A percentile compares a stretch with the other conserved stretches of the same genome.
Conservation (phyloP, 306 rosid species). For the Cucumis melo region DNA sequence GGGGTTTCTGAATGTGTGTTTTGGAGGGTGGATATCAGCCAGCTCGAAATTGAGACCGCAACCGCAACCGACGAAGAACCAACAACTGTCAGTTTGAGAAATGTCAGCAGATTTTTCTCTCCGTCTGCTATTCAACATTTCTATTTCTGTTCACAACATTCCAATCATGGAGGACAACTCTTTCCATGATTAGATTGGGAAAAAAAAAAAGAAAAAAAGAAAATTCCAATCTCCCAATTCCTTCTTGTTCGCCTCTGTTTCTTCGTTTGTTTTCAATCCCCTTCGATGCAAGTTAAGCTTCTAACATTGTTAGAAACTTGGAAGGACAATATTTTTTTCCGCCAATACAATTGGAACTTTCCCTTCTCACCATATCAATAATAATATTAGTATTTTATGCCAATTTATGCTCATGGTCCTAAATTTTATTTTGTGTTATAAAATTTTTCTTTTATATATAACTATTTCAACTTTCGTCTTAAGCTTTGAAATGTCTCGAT, state of each 20-base stretch:
- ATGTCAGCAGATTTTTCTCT: neutral
- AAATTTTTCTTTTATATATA: too few relatives aligned
- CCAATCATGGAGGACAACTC: neutral
- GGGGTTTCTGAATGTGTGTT: neutral
- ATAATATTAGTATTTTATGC: too few relatives aligned
- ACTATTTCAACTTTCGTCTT: too few relatives aligned
- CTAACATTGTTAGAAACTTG: neutral
- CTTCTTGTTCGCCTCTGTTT: neutral
- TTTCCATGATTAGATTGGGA: neutral
- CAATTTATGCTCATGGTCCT: too few relatives aligned
- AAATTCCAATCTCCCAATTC: neutral
- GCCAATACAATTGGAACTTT: neutral
- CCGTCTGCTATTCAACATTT: neutral
- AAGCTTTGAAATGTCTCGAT: too few relatives aligned
- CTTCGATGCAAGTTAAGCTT: neutral
- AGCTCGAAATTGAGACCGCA: slow-evolving; percentile 3
- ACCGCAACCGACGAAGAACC: neutral
- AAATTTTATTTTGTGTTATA: too few relatives aligned
- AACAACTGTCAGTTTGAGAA: neutral
- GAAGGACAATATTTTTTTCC: neutral
- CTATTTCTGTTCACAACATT: neutral
- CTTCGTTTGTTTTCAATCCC: neutral
- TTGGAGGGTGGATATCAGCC: neutral
- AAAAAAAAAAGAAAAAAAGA: too few relatives aligned
- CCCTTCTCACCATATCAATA: too few relatives aligned